Percentiles rank a stretch among this genome's conserved stretches.
Evolutionary conservation across 1,284 basidiomycete genomes (phyloP).

Genomic region (Cutaneotrichosporon mucoides): DNA sequence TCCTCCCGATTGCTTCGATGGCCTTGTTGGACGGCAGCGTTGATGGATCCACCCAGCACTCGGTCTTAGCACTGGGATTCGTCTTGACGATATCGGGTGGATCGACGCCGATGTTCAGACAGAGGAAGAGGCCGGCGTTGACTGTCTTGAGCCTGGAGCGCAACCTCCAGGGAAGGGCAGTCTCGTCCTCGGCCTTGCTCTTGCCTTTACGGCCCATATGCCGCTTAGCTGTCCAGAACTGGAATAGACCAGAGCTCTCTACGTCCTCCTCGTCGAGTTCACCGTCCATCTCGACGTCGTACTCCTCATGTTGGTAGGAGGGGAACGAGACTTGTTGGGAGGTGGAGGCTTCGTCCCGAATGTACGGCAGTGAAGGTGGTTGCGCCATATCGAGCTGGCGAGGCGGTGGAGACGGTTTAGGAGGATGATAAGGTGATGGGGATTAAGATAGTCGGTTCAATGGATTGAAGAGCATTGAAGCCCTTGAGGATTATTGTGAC

Average conservation of each 20-base stretch:
- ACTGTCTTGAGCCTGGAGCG: constrained; percentile 83
- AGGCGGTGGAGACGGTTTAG: not conserved
- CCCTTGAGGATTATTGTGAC: no score
- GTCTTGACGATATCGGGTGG: constrained; percentile 98
- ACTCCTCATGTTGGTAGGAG: constrained; percentile 25
- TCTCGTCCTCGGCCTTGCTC: constrained; percentile 38
- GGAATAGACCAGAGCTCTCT: constrained; percentile 31
- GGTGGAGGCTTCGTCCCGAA: constrained; percentile 45
- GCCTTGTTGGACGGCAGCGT: constrained; percentile 83
- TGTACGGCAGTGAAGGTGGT: constrained; percentile 39
- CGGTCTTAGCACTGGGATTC: constrained; percentile 87
- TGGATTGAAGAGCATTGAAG: no score
- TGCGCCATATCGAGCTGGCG: constrained; percentile 14
- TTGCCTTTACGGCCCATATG: constrained; percentile 40
- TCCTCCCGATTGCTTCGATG: constrained; percentile 51
- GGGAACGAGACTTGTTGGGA: constrained; percentile 42
- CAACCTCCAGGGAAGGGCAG: constrained; percentile 61
- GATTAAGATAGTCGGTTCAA: no score
- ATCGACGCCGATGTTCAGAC: constrained; percentile 95
- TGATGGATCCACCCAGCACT: constrained; percentile 97
- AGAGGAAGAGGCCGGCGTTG: constrained; percentile 88
- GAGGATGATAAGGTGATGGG: not conserved
- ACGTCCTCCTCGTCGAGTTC: constrained; percentile 25
- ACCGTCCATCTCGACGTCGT: constrained; percentile 27
- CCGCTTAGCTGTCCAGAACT: constrained; percentile 48